Percentiles rank a stretch among this genome's conserved stretches.
These are phyloP conservation scores for Beauveria scarabaeidicola DNA, from an alignment of 2,329 filamentous ascomycete species.

Conservation along the genomic window DNA sequence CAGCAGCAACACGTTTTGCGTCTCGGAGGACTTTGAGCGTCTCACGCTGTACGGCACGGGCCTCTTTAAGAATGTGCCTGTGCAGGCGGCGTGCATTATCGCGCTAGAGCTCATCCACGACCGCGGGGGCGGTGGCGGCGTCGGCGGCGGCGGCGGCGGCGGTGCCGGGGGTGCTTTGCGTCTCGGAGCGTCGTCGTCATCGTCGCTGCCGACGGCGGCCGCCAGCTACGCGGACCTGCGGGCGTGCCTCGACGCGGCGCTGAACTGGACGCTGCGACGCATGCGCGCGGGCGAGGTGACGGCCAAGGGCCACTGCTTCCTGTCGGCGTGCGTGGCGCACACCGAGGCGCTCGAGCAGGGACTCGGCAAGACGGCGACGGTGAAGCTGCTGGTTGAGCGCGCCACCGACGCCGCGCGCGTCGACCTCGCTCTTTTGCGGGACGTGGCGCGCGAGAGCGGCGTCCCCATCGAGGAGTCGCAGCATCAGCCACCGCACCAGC, in stretches of 20 bases:
- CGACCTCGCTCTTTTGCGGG: conserved; percentile 26
- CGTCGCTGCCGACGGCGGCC: conserved; percentile 22
- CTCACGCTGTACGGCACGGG: conserved; percentile 33
- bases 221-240: conserved; percentile 23
- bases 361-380: conserved; percentile 21
- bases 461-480: conserved; percentile 8
- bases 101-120: conserved; percentile 38
- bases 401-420: conserved; percentile 19
- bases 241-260: conserved; percentile 20
- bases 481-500: background rate
- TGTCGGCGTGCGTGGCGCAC: conserved; percentile 24
- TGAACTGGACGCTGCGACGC: conserved; percentile 25
- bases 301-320: conserved; percentile 31
- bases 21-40: conserved; percentile 24
- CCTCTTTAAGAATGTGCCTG: conserved; percentile 32
- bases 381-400: conserved; percentile 22
- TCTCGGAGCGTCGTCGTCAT: conserved; percentile 15
- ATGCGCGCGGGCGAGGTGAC: conserved; percentile 36
- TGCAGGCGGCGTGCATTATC: conserved; percentile 33
- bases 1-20: too few species aligned
- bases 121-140: conserved; percentile 36
- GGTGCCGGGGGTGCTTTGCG: too few species aligned
- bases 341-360: conserved; percentile 26
- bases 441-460: conserved; percentile 23
- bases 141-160: too few species aligned